phyloP scores from a whole-genome alignment of 768 basidiomycete genomes.

The Tylopilus sp. region DNA sequence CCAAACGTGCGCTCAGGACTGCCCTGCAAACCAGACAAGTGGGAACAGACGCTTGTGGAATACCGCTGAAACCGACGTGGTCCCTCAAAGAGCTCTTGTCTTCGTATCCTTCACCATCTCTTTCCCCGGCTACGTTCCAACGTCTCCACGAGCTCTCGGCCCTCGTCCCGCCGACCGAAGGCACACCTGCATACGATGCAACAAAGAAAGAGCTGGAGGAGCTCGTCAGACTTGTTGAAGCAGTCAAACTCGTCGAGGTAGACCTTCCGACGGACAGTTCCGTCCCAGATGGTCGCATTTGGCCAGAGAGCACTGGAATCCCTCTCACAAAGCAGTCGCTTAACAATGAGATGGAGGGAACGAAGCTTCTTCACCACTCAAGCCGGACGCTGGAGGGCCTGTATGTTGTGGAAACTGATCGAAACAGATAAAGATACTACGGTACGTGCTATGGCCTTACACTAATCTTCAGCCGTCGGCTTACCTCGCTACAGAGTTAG shows the following conservation, averaged over 20 bases:
- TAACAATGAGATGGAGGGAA: slow-evolving; percentile 35
- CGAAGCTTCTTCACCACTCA: slow-evolving; percentile 49
- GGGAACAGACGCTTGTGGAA: slow-evolving; percentile 54
- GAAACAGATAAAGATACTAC: slow-evolving; percentile 17
- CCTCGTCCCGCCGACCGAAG: slow-evolving; percentile 59
- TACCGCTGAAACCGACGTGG: slow-evolving; percentile 72
- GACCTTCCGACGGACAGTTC: slow-evolving; percentile 24
- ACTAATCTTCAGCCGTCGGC: background rate
- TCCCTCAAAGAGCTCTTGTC: slow-evolving; percentile 74
- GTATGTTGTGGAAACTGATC: slow-evolving; percentile 58
- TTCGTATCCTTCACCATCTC: slow-evolving; percentile 67
- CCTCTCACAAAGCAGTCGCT: slow-evolving; percentile 21
- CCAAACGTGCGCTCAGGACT: background rate
- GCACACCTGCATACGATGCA: slow-evolving; percentile 47
- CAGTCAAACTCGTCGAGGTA: slow-evolving; percentile 61
- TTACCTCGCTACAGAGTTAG: no score
- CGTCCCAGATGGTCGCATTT: slow-evolving; percentile 42
- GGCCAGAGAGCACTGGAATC: slow-evolving; percentile 39
- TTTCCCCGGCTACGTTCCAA: slow-evolving; percentile 54
- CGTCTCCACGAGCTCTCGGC: slow-evolving; percentile 73
- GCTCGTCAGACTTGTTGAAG: slow-evolving; percentile 75
- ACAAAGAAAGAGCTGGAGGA: slow-evolving; percentile 64
- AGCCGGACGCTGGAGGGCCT: slow-evolving; percentile 44
- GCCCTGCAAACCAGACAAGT: slow-evolving; percentile 10
- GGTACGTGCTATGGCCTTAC: slow-evolving; percentile 4